Evolutionary conservation across 805 yeast genomes (phyloP), one percentile per base, ranked within the genome.

Genomic region (Yarrowia porcina): DNA sequence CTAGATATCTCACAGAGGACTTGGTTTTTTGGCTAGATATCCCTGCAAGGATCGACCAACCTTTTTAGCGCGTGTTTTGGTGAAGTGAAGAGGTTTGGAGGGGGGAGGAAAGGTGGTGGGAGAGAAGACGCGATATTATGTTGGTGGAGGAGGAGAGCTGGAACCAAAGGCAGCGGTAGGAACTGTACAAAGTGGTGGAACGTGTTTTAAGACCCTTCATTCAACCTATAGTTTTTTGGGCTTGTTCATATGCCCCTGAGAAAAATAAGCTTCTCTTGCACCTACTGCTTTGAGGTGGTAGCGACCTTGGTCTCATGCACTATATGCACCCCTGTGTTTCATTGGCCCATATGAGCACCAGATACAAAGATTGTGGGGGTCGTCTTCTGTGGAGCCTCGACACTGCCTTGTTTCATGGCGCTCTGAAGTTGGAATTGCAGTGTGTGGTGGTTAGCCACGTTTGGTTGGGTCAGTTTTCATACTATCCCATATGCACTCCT

Each of bases 41-140:
- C 36, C 52, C 52, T 45, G 52, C 52, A 45, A 45, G 52, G 52
- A 45, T 45, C 52, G 52, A 21, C 52, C 36, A 45, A 45, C 52
- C 36, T 45, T 28, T 18, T 13, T 45, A 45, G 36, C 36, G 52
- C 36, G 52, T 45, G 36, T 28, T 45, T 45, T 45, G 27, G 52
- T 28, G 52, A 28, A n/a, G n/a, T n/a, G n/a, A n/a, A n/a, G n/a
- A n/a, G n/a, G n/a, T n/a, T n/a, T n/a, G n/a, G n/a, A n/a, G n/a
- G n/a, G n/a, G n/a, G n/a, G n/a, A n/a, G n/a, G 21, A 28, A 3
- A 17, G 13, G 47, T 15, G 32, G 30, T 20, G 47, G 7, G 15
- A 17, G 13, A 25, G 30, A 4, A 4, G 13, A 8, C 17, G 44
- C 27, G 44, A 39, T 39, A 21, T 12, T 39, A 39, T 39, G 17